Conservation (phyloP, 371 early-diverging fungal genomes). For the Mortierella sp. region DNA sequence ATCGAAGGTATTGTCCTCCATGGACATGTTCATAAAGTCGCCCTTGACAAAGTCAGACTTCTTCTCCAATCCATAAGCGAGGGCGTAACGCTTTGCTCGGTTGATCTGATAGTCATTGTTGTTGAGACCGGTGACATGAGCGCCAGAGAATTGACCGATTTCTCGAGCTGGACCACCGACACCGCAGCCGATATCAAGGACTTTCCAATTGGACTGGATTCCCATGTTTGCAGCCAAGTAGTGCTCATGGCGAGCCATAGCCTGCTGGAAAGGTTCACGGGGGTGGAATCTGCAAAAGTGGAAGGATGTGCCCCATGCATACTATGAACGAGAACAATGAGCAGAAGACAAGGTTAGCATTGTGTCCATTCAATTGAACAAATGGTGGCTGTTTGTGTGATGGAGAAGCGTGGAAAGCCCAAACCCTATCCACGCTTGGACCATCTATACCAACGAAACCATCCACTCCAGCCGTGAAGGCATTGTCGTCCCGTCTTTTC, state of each 20-base stretch:
- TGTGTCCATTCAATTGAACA: no score
- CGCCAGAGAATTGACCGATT: constrained; percentile 88
- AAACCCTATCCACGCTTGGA: no score
- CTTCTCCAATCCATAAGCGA: constrained; percentile 68
- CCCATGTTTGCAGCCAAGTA: constrained; percentile 81
- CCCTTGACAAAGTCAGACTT: constrained; percentile 80
- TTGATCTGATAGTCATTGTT: constrained; percentile 95
- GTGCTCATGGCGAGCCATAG: constrained; percentile 93
- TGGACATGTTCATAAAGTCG: constrained; percentile 93
- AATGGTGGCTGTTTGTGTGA: no score
- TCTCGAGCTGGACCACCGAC: constrained; percentile 96
- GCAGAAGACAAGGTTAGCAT: not conserved
- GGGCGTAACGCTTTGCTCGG: constrained; percentile 80
- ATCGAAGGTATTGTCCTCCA: constrained; percentile 84
- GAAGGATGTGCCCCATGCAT: constrained; percentile 93
- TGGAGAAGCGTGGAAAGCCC: no score
- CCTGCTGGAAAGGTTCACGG: constrained; percentile 81
- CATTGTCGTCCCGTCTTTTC: no score
- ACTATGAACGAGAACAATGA: constrained; percentile 34
- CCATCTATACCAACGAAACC: no score
- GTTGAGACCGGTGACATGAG: constrained; percentile 91
- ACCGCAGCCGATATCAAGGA: constrained; percentile 92
- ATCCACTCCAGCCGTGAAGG: no score
- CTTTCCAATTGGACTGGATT: constrained; percentile 74
- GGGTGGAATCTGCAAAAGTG: constrained; percentile 88